Conservation (phyloP, 257 asterid species). For the Catharanthus roseus region DNA sequence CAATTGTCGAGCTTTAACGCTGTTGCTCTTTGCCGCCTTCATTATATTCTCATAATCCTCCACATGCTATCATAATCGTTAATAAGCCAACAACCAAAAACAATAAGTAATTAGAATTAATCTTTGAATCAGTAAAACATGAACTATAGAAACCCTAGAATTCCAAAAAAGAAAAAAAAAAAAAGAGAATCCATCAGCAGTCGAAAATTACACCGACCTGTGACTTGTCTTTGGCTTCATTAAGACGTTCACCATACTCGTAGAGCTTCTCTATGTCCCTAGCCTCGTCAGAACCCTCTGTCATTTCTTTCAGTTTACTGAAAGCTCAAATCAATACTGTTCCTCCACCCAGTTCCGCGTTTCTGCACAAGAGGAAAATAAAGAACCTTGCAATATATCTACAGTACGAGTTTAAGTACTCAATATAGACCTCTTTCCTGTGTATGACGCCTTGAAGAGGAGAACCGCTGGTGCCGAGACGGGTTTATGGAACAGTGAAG, state of each 20-base stretch:
- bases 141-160: slow-evolving; percentile 26
- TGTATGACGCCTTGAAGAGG: not conserved
- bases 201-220: slow-evolving; percentile 43
- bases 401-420: not conserved
- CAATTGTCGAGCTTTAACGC: slow-evolving; percentile 76
- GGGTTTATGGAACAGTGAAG: not conserved
- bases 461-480: not conserved
- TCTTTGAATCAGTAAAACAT: not conserved
- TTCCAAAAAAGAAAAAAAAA: not conserved
- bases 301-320: slow-evolving; percentile 24
- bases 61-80: slow-evolving; percentile 36
- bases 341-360: not conserved
- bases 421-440: not conserved
- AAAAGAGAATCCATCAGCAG: slow-evolving; percentile 1
- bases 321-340: not conserved
- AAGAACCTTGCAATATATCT: not conserved
- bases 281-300: slow-evolving; percentile 49
- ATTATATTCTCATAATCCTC: slow-evolving; percentile 76
- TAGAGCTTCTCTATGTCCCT: slow-evolving; percentile 74
- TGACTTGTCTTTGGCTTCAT: slow-evolving; percentile 79
- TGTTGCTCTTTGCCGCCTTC: slow-evolving; percentile 65
- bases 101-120: slow-evolving; percentile 12
- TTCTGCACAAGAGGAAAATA: not conserved
- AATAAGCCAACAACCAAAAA: slow-evolving; percentile 5
- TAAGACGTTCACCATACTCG: slow-evolving; percentile 79